These are phyloP conservation scores for Karstenula rhodostoma DNA, from an alignment of 2,329 filamentous ascomycete species.

Conservation along the genomic window DNA sequence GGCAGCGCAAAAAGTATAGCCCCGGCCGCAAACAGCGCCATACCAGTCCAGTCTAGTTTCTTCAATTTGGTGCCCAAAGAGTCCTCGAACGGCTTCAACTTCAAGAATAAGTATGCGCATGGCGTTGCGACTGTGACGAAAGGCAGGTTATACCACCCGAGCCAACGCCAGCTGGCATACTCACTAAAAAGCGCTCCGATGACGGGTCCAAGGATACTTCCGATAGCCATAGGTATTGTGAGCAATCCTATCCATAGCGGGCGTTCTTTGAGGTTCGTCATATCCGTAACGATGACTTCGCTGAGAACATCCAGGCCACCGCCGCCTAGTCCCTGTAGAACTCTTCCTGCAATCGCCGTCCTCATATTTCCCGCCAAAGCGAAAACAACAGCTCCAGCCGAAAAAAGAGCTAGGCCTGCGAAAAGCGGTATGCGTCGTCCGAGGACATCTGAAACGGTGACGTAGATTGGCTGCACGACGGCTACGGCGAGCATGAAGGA, in stretches of 20 bases:
- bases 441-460: constrained; percentile 35
- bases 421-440: constrained; percentile 34
- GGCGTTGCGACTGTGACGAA: constrained; percentile 54
- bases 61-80: constrained; percentile 48
- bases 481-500: constrained; percentile 31
- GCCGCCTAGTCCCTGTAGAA: constrained; percentile 61
- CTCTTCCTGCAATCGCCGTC: constrained; percentile 60
- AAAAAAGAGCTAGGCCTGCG: constrained; percentile 50
- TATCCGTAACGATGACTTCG: constrained; percentile 60
- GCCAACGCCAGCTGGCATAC: constrained; percentile 57
- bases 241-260: constrained; percentile 58
- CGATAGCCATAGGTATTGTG: constrained; percentile 61
- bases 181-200: constrained; percentile 57
- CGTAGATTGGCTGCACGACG: constrained; percentile 40
- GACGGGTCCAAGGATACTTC: constrained; percentile 58
- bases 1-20: constrained; percentile 58
- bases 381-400: constrained; percentile 57
- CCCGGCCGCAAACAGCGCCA: constrained; percentile 51
- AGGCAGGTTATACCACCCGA: constrained; percentile 51
- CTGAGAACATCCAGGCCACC: constrained; percentile 60
- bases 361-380: constrained; percentile 55
- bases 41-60: constrained; percentile 61
- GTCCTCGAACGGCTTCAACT: constrained; percentile 58
- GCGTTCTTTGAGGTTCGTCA: constrained; percentile 59
- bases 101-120: constrained; percentile 55